Evolutionary conservation across 257 asterid genomes (phyloP), one percentile per base, ranked within the genome.

Genomic region (Haberlea rhodopensis): DNA sequence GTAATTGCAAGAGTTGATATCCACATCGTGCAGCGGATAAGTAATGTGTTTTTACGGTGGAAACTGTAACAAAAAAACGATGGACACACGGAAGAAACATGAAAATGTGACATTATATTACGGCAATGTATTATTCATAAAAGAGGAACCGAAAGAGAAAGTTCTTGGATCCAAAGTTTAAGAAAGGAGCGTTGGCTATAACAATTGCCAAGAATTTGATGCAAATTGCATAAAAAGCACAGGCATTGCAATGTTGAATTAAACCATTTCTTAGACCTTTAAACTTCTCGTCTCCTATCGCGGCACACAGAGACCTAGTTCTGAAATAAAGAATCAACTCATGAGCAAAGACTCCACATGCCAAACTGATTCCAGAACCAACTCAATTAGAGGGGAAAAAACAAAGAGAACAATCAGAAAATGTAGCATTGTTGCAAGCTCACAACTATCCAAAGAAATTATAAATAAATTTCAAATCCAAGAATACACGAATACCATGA

Each of bases 291-390:
- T 67, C 78, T 59, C 74, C 81, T 78, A 89, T 82, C 95, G 96
- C 43, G 95, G 96, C 76, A 81, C 91, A 20, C 77, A 29, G 70
- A 82, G 90, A 73, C 96, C 94, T 32, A 89, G 37, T 75, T 87
- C 96, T 89, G 95, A 64, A 72, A 76, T 6, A 68, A 54, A 49
- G 32, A 66, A 59, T 60, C 1, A 8, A 20, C 16, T 26, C 25
- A 32, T 71, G 61, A 76, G 78, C 26, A 66, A 19, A 5, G 9
- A 28, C 10, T 31, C 62, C 18, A 40, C 9, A n/a, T 56, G 28
- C 26, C 54, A 25, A 18, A 62, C 56, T 27, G 54, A 18, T 15
- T 7, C 5, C 5, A 8, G 20, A 2, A n/a, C 6, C 51, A 8
- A 46, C 31, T 11, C 37, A 20, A 23, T 26, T 5, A 8, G 31